Evolutionary conservation across 2,329 filamentous ascomycete species (phyloP).

Genomic region (Penicillium sp.): DNA sequence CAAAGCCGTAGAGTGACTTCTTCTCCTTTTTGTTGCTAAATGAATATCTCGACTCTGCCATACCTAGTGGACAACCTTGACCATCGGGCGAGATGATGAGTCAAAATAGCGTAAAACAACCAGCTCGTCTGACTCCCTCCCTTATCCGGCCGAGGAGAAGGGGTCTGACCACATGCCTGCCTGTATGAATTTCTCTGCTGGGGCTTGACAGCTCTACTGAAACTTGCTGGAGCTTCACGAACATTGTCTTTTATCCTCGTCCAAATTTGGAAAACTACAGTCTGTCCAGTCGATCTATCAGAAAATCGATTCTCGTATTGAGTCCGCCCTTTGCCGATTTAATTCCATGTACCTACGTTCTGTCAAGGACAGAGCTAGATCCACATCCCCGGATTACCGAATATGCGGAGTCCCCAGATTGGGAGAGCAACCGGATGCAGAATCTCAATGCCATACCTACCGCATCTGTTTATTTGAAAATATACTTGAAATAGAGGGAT

Average conservation of each 20-base stretch:
- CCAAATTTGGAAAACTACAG: not conserved
- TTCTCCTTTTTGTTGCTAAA: not conserved
- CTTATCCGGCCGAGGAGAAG: not conserved
- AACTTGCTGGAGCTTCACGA: not conserved
- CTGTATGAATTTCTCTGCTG: too few species aligned
- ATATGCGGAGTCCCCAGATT: not conserved
- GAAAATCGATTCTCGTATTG: too few species aligned
- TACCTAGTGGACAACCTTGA: not conserved
- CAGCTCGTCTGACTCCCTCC: not conserved
- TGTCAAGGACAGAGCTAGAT: not conserved
- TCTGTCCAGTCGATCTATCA: too few species aligned
- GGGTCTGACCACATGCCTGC: not conserved
- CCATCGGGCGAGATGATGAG: not conserved
- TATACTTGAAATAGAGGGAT: not conserved
- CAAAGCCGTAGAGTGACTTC: too few species aligned
- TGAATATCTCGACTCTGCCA: not conserved
- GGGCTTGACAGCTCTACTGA: not conserved
- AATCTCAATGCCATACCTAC: not conserved
- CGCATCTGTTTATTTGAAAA: not conserved
- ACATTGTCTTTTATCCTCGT: not conserved
- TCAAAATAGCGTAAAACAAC: not conserved
- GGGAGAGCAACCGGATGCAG: not conserved
- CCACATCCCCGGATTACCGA: not conserved
- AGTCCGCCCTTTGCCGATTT: not conserved
- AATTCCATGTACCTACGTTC: not conserved